Base-by-base conservation (phyloP, 1,284 basidiomycete species). In the Naganishia sp. region DNA sequence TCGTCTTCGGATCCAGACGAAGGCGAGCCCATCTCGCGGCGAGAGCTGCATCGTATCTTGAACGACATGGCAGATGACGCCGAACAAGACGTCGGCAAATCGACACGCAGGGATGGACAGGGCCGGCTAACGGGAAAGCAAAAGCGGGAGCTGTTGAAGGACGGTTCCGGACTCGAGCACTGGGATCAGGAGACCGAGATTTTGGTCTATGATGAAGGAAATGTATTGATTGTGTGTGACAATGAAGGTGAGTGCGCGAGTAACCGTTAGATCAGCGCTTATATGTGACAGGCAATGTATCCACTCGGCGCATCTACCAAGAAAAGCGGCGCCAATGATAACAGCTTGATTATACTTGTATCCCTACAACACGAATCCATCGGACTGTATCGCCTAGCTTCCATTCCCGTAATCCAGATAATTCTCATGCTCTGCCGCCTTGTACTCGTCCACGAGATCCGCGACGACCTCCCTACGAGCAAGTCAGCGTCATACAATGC, bases 401-500 rank as follows among this genome's bases (percentile, higher is more conserved):
- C 51, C 65, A 31, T 67, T 57, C 7, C 76, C 74, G 46, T 78
- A 77, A 64, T 78, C 79, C 71, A 94, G 92, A 77, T 96, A 96
- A 75, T 94, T 90, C 15, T 90, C 84, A 74, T 88, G 92, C 80
- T 95, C 92, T 76, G 91, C 94, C 61, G 93, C 92, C 72, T 90
- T 89, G 81, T 95, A 95, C 75, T 95, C 92, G 71, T 92, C 90
- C 68, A 93, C 81, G 23, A 94, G 80, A 72, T 93, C 90, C 65
- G 90, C 88, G 17, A 90, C 91, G 17, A 90, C 91, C 2, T 88
- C 89, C 57, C 90, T 92, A 62, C 17, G 21, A 11, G 31, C 6
- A 43, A 21, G 31, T 51, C 57, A 63, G 51, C 6, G 23, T 21
- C 32, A 17, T 28, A 17, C 28, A 1, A 35, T 43, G 13, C 25